phyloP scores from a whole-genome alignment of 208 protist genomes.

The Leishmania guyanensis region DNA sequence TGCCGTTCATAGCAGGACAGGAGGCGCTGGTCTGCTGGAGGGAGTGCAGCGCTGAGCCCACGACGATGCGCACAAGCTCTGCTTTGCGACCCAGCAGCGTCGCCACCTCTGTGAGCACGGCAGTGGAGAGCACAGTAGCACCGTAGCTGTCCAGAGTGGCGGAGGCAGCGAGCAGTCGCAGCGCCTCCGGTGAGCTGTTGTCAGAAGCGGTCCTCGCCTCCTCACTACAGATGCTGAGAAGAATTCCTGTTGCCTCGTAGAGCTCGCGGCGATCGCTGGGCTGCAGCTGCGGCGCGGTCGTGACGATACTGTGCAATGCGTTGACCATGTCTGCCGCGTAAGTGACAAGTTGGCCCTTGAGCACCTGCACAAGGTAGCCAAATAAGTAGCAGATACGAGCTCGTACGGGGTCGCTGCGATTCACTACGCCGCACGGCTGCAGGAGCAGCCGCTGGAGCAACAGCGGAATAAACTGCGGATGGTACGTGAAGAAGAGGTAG shows the following conservation, averaged over 20 bases:
- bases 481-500: slow-evolving; percentile 67
- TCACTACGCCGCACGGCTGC: slow-evolving; percentile 65
- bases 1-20: background rate
- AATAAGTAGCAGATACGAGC: slow-evolving; percentile 75
- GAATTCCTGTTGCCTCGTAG: slow-evolving; percentile 69
- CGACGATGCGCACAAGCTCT: slow-evolving; percentile 23
- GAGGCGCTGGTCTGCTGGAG: slow-evolving; percentile 24
- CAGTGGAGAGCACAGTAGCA: background rate
- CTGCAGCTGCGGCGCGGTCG: slow-evolving; percentile 36
- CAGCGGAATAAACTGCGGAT: slow-evolving; percentile 52
- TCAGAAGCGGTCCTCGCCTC: background rate
- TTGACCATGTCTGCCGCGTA: slow-evolving; percentile 65
- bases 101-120: slow-evolving; percentile 18
- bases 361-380: slow-evolving; percentile 61
- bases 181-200: slow-evolving; percentile 6
- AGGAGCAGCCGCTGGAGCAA: slow-evolving; percentile 75
- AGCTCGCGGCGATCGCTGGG: slow-evolving; percentile 63
- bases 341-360: slow-evolving; percentile 38
- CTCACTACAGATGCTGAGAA: slow-evolving; percentile 50
- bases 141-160: background rate
- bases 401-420: slow-evolving; percentile 55
- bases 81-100: slow-evolving; percentile 29
- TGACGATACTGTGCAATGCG: slow-evolving; percentile 60
- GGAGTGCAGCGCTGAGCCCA: slow-evolving; percentile 21
- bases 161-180: slow-evolving; percentile 5